A percentile compares a stretch with the other conserved stretches of the same genome.
phyloP scores from a whole-genome alignment of 192 early-diverging fungal genomes.

The Podila clonocystis region DNA sequence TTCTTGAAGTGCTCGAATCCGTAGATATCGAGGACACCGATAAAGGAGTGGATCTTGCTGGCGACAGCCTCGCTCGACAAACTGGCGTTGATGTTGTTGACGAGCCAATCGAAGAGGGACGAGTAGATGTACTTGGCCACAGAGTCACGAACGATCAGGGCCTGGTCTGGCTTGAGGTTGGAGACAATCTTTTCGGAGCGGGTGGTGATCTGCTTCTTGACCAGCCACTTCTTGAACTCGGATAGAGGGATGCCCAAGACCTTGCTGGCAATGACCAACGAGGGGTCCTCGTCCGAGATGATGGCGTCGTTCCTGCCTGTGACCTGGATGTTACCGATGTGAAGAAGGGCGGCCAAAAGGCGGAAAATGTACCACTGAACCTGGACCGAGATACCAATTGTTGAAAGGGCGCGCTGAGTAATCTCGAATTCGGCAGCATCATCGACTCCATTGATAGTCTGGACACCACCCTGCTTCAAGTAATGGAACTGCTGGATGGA shows the following conservation, averaged over 20 bases:
- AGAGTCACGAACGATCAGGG: constrained; percentile 86
- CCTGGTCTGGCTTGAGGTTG: constrained; percentile 76
- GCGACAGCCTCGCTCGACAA: constrained; percentile 68
- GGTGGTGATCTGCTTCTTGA: constrained; percentile 92
- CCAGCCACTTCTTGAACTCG: constrained; percentile 95
- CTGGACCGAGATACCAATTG: constrained; percentile 84
- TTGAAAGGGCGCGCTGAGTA: constrained; percentile 86
- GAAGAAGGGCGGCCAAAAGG: constrained; percentile 91
- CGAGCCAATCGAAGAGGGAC: constrained; percentile 96
- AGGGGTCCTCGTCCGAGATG: constrained; percentile 81
- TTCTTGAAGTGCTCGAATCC: constrained; percentile 99
- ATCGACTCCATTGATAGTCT: constrained; percentile 87
- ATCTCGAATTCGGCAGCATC: constrained; percentile 92
- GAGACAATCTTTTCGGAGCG: constrained; percentile 93
- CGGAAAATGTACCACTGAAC: constrained; percentile 92
- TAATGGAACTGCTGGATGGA: constrained; percentile 86
- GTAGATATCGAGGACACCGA: constrained; percentile 99
- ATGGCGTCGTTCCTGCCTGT: constrained; percentile 73
- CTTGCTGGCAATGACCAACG: constrained; percentile 70
- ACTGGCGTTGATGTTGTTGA: constrained; percentile 87
- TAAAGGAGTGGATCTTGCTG: constrained; percentile 70
- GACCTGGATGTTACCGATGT: constrained; percentile 96
- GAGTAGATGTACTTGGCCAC: constrained; percentile 98
- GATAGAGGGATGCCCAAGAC: constrained; percentile 82
- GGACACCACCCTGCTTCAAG: constrained; percentile 85